Evolutionary conservation across 345 rosid genomes (phyloP).

Genomic region (Lagerstroemia speciosa): DNA sequence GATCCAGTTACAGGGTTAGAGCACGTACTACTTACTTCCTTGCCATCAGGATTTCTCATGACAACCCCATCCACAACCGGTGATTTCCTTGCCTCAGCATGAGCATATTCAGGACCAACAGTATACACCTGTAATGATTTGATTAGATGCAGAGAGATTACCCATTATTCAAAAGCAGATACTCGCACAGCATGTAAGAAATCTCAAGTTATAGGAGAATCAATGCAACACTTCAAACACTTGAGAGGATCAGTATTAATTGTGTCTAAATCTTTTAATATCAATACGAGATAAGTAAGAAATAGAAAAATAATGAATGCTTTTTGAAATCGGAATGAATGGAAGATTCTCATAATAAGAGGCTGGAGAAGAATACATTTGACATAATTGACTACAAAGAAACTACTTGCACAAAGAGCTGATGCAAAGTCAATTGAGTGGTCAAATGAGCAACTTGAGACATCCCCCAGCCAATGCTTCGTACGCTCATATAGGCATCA

Average conservation of each 20-base stretch:
- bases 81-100: constrained; percentile 99
- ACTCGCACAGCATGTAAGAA: background rate
- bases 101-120: constrained; percentile 98
- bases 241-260: background rate
- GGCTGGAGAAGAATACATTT: background rate
- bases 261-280: background rate
- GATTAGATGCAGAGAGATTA: constrained; percentile 14
- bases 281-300: background rate
- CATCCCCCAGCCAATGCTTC: background rate
- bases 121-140: constrained; percentile 74
- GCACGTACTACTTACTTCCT: constrained; percentile 60
- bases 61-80: constrained; percentile 99
- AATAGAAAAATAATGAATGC: background rate
- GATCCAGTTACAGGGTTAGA: background rate
- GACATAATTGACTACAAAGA: background rate
- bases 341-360: background rate
- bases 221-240: background rate
- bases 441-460: background rate
- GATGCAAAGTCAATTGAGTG: background rate
- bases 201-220: background rate
- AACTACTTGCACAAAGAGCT: background rate
- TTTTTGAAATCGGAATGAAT: background rate
- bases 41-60: constrained; percentile 94
- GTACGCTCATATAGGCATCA: background rate
- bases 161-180: background rate